Percentiles rank a stretch among this genome's conserved stretches.
Evolutionary conservation across 805 yeast species (phyloP).

Genomic region (Ogataea thermomethanolica): DNA sequence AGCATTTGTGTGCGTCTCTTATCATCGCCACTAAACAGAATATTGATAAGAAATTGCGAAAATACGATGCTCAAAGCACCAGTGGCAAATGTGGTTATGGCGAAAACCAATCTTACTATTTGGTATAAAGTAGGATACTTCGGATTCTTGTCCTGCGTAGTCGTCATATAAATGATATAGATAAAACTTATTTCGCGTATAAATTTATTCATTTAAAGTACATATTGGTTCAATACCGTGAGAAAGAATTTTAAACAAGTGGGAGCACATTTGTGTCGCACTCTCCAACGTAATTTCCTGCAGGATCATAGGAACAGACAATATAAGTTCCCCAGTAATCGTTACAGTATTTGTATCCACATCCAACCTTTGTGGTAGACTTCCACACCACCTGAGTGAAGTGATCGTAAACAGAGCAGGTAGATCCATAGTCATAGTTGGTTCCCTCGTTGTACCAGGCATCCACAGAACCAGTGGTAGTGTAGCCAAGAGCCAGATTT

Average conservation of each 20-base stretch:
- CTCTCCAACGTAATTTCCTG: slow-evolving; percentile 65
- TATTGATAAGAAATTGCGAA: slow-evolving; percentile 42
- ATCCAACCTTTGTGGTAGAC: slow-evolving; percentile 56
- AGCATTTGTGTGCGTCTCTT: slow-evolving; percentile 40
- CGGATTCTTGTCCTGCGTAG: not conserved
- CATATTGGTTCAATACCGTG: not conserved
- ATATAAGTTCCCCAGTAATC: slow-evolving; percentile 54
- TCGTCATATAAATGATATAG: not conserved
- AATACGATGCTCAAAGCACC: slow-evolving; percentile 44
- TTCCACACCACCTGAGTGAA: slow-evolving; percentile 79
- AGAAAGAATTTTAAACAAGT: slow-evolving; percentile 4
- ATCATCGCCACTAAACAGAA: slow-evolving; percentile 32
- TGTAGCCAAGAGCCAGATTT: slow-evolving; percentile 69
- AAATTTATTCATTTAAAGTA: not conserved
- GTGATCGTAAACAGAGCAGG: slow-evolving; percentile 53
- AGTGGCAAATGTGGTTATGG: slow-evolving; percentile 27
- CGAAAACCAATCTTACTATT: slow-evolving; percentile 23
- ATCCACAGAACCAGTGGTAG: slow-evolving; percentile 52
- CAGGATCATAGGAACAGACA: slow-evolving; percentile 73
- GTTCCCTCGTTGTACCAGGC: slow-evolving; percentile 72
- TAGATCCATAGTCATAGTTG: slow-evolving; percentile 49
- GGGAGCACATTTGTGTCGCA: slow-evolving; percentile 36
- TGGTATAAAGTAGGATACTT: slow-evolving; percentile 18
- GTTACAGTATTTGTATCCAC: slow-evolving; percentile 52
- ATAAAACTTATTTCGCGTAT: slow-evolving; percentile 1